These are phyloP conservation scores for Marasmius oreades DNA, from an alignment of 1,284 basidiomycete species.

Conservation along the genomic window DNA sequence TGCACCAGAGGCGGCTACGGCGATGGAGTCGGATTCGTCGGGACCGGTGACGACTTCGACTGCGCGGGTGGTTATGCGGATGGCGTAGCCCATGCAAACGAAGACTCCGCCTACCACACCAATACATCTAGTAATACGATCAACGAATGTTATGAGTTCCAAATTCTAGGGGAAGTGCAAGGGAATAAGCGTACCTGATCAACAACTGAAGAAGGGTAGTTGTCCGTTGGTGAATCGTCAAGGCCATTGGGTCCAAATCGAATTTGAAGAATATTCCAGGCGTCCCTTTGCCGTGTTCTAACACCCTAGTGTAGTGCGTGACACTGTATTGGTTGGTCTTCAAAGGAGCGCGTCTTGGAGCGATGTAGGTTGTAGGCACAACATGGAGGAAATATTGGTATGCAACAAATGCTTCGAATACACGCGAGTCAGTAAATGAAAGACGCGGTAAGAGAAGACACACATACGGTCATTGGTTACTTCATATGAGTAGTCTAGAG, in stretches of 20 bases:
- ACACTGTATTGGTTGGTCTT: slow-evolving; percentile 94
- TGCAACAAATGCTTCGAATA: slow-evolving; percentile 74
- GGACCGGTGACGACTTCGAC: slow-evolving; percentile 65
- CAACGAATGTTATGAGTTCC: too few relatives aligned
- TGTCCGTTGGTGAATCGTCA: slow-evolving; percentile 86
- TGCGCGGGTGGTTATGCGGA: slow-evolving; percentile 63
- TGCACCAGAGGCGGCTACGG: slow-evolving; percentile 54
- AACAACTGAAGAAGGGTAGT: slow-evolving; percentile 79
- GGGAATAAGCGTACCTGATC: slow-evolving; percentile 53
- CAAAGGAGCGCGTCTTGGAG: slow-evolving; percentile 56
- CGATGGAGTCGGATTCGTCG: slow-evolving; percentile 58
- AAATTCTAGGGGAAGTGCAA: not conserved
- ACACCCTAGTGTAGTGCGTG: slow-evolving; percentile 82
- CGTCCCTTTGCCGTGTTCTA: slow-evolving; percentile 76
- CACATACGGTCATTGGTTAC: slow-evolving; percentile 68
- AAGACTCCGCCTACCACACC: slow-evolving; percentile 83
- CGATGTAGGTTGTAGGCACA: slow-evolving; percentile 92
- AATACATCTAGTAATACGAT: slow-evolving; percentile 54
- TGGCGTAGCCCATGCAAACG: slow-evolving; percentile 75
- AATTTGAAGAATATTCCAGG: slow-evolving; percentile 98
- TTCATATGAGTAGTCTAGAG: slow-evolving; percentile 89
- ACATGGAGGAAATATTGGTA: slow-evolving; percentile 96
- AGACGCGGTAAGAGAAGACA: not conserved
- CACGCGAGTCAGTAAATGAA: slow-evolving; percentile 1
- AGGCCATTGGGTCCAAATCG: slow-evolving; percentile 87